A percentile compares a stretch with the other conserved stretches of the same genome.
Conservation (phyloP, 1,139 yeast genomes). For the Pneumocystis wakefieldiae region DNA sequence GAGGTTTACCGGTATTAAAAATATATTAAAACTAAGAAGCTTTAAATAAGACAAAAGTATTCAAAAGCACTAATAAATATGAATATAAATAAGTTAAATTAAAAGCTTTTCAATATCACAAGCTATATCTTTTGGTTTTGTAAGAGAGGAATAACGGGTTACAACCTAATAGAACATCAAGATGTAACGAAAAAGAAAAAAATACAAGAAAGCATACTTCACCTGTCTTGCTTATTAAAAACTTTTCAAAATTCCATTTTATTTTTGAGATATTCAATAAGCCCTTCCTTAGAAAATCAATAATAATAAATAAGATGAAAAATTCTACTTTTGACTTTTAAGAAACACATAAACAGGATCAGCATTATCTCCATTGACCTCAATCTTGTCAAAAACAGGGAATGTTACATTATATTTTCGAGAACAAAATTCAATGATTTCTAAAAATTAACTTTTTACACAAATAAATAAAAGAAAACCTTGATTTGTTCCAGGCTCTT, state of each 20-base stretch:
- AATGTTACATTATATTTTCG: constrained; percentile 37
- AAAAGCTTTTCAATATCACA: constrained; percentile 11
- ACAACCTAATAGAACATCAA: constrained; percentile 18
- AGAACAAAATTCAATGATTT: constrained; percentile 50
- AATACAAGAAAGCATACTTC: constrained; percentile 28
- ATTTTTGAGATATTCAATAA: neutral
- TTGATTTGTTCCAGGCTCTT: constrained; percentile 64
- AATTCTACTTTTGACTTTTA: constrained; percentile 36
- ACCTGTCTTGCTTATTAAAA: constrained; percentile 59
- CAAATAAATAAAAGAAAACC: neutral
- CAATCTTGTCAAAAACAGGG: constrained; percentile 74
- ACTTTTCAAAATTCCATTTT: constrained; percentile 91
- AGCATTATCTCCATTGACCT: constrained; percentile 71
- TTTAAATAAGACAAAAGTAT: no score
- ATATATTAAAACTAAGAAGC: no score
- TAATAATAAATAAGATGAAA: constrained; percentile 7
- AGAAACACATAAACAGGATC: constrained; percentile 71
- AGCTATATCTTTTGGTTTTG: constrained; percentile 36
- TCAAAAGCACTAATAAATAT: no score
- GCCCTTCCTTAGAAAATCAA: constrained; percentile 3
- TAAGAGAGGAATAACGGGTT: constrained; percentile 51
- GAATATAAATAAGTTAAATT: neutral
- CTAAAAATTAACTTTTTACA: constrained; percentile 15
- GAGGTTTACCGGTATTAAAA: no score
- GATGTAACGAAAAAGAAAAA: neutral